Evolutionary conservation across 768 basidiomycete genomes (phyloP).

Genomic region (Suillus hirtellus): DNA sequence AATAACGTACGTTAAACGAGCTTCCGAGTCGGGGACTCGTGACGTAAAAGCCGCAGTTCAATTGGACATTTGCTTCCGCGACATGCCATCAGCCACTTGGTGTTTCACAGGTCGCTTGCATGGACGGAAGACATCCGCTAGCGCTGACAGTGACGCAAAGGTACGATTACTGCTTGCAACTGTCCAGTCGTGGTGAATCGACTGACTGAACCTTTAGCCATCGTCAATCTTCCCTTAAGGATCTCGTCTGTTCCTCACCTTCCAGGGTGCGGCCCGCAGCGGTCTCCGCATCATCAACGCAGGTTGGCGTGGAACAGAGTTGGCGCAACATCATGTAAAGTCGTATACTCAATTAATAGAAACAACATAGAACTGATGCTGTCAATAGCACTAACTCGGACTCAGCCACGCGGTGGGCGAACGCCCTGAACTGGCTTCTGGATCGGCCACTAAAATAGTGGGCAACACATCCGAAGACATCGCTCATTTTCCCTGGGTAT

Average conservation of each 20-base stretch:
- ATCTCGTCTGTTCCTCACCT: background rate
- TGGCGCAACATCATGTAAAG: background rate
- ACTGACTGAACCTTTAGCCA: background rate
- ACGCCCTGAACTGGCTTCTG: background rate
- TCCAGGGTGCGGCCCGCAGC: background rate
- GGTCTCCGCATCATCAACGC: conserved; percentile 4
- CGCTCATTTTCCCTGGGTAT: background rate
- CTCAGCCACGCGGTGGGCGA: background rate
- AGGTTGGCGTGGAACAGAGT: background rate
- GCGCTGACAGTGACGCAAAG: background rate
- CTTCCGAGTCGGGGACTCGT: conserved; percentile 17
- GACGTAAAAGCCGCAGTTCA: conserved; percentile 23
- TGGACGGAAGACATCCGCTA: background rate
- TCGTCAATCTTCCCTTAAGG: background rate
- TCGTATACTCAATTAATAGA: background rate
- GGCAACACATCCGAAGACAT: background rate
- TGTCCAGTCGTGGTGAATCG: background rate
- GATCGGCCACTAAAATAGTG: background rate
- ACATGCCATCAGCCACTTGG: background rate
- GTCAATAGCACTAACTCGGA: background rate
- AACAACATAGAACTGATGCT: background rate
- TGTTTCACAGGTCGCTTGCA: background rate
- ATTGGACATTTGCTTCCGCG: conserved; percentile 3
- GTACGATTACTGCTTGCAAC: background rate
- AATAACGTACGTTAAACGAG: background rate